Percentiles rank a stretch among this genome's conserved stretches.
These are phyloP conservation scores for Trypanosomatidae sp. DNA, from an alignment of 208 protist species.

Conservation along the genomic window DNA sequence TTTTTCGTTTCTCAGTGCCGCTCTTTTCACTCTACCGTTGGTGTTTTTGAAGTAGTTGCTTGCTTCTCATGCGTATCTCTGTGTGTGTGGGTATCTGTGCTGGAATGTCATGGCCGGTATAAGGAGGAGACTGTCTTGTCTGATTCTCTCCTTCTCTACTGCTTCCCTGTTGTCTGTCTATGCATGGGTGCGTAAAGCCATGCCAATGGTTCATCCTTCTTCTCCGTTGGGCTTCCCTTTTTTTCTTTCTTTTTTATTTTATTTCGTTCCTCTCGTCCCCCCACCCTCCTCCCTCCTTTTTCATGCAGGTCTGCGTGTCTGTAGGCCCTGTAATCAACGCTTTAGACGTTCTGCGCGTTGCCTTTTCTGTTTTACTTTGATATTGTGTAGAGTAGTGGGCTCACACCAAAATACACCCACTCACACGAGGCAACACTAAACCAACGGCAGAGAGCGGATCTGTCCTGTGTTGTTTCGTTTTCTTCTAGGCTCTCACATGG, in stretches of 20 bases:
- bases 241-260: constrained; percentile 15
- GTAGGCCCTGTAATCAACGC: not conserved
- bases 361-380: not conserved
- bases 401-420: not conserved
- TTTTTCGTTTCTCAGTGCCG: not conserved
- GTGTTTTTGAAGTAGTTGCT: constrained; percentile 2
- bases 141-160: not conserved
- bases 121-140: not conserved
- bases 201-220: no score
- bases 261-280: constrained; percentile 7
- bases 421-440: not conserved
- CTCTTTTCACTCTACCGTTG: constrained; percentile 9
- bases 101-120: no score
- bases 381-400: not conserved
- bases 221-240: constrained; percentile 2
- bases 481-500: not conserved
- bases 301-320: not conserved
- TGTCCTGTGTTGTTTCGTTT: not conserved
- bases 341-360: not conserved
- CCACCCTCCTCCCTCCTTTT: not conserved
- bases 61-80: constrained; percentile 2
- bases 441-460: not conserved
- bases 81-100: not conserved
- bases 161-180: not conserved
- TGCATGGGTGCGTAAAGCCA: not conserved